Evolutionary conservation across 495 filamentous ascomycete species (phyloP).

Genomic region (Cercophora newfieldiana): DNA sequence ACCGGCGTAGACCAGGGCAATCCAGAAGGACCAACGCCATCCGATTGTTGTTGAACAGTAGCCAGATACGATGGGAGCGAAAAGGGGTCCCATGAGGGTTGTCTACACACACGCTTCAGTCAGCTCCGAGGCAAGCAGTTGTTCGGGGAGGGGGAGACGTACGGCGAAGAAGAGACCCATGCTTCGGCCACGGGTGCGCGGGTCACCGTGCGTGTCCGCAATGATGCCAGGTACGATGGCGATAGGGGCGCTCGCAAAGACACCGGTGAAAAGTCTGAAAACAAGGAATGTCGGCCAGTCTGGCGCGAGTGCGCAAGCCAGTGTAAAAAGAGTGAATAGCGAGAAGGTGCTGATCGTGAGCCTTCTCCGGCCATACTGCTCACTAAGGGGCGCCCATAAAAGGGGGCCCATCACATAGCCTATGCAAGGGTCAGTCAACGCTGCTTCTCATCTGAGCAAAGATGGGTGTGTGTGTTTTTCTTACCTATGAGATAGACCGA

Average conservation of each 20-base stretch:
- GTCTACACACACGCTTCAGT: slow-evolving; percentile 39
- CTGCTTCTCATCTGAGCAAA: not conserved
- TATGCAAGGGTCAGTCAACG: slow-evolving; percentile 2
- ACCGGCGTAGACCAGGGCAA: slow-evolving; percentile 60
- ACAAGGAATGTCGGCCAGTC: slow-evolving; percentile 66
- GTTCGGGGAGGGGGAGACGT: not conserved
- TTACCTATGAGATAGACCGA: slow-evolving; percentile 68
- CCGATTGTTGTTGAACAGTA: slow-evolving; percentile 56
- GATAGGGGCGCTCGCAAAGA: slow-evolving; percentile 66
- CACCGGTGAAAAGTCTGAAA: slow-evolving; percentile 66
- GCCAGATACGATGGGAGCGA: slow-evolving; percentile 69
- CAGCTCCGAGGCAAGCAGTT: not conserved
- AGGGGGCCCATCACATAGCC: slow-evolving; percentile 47
- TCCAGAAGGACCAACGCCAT: slow-evolving; percentile 69
- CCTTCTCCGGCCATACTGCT: slow-evolving; percentile 65
- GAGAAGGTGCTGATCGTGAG: slow-evolving; percentile 63
- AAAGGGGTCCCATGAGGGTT: slow-evolving; percentile 64
- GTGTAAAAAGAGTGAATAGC: slow-evolving; percentile 64
- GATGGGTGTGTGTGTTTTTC: not conserved
- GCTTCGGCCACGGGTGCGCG: slow-evolving; percentile 61
- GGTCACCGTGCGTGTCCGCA: slow-evolving; percentile 64
- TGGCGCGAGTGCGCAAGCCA: slow-evolving; percentile 69
- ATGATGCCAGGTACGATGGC: slow-evolving; percentile 71
- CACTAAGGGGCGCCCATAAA: slow-evolving; percentile 68
- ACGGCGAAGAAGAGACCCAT: slow-evolving; percentile 63